These are phyloP conservation scores for Aspergillus mulundensis DNA, from an alignment of 495 filamentous ascomycete genomes.

Conservation along the genomic window DNA sequence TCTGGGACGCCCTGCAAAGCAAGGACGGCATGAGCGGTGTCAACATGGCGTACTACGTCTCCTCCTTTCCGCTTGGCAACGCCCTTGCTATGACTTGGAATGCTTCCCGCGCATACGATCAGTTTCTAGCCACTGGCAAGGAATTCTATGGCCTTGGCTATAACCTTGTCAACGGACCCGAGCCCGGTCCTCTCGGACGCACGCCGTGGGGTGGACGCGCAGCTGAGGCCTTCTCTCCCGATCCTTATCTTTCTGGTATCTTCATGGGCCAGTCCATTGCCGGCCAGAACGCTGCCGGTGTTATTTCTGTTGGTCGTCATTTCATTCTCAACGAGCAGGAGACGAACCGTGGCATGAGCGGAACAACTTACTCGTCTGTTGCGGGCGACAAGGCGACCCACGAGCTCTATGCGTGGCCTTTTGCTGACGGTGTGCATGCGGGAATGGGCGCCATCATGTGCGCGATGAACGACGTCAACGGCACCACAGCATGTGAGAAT, in stretches of 20 bases:
- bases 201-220: constrained; percentile 75
- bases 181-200: constrained; percentile 62
- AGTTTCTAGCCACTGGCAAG: no score
- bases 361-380: constrained; percentile 45
- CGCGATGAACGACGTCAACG: constrained; percentile 60
- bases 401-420: constrained; percentile 67
- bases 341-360: constrained; percentile 58
- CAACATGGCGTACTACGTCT: no score
- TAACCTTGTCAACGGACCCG: no score
- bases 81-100: no score
- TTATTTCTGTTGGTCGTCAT: constrained; percentile 49
- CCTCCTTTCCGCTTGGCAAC: no score
- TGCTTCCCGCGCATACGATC: no score
- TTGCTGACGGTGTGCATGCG: constrained; percentile 51
- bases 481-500: constrained; percentile 65
- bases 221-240: constrained; percentile 76
- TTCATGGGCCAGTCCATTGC: constrained; percentile 47
- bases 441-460: constrained; percentile 55
- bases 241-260: constrained; percentile 64
- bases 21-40: no score
- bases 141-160: no score
- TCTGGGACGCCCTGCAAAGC: no score
- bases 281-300: constrained; percentile 20
- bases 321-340: constrained; percentile 78
- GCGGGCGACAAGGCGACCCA: constrained; percentile 68